These are phyloP conservation scores for Austroboletus niveus DNA, from an alignment of 1,284 basidiomycete genomes.

Conservation along the genomic window DNA sequence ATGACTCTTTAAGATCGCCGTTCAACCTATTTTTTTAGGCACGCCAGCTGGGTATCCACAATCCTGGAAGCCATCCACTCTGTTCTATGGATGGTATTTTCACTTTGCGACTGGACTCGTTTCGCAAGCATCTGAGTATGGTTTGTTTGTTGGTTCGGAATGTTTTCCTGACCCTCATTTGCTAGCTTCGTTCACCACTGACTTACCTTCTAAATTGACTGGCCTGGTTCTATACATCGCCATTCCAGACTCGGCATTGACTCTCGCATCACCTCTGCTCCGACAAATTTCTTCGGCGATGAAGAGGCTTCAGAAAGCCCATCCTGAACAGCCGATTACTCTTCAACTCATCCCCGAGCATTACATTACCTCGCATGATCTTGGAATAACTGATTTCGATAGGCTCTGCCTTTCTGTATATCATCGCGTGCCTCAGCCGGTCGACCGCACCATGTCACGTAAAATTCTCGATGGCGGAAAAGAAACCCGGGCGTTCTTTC, in stretches of 20 bases:
- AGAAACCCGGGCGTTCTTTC: conserved; percentile 48
- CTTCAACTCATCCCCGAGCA: conserved; percentile 73
- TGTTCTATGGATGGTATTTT: conserved; percentile 56
- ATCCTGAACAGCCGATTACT: conserved; percentile 44
- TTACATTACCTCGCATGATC: conserved; percentile 39
- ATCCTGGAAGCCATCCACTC: conserved; percentile 44
- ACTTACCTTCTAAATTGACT: conserved; percentile 37
- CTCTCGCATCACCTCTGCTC: conserved; percentile 55
- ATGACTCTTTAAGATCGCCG: conserved; percentile 1
- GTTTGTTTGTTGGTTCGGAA: background rate
- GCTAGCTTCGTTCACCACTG: conserved; percentile 51
- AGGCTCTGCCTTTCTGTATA: conserved; percentile 61
- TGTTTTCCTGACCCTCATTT: conserved; percentile 4
- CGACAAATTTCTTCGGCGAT: conserved; percentile 64
- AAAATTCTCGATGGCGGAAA: conserved; percentile 43
- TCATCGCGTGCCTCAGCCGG: conserved; percentile 61
- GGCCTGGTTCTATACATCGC: conserved; percentile 68
- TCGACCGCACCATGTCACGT: conserved; percentile 59
- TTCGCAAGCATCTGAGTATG: conserved; percentile 64
- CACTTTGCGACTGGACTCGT: conserved; percentile 58
- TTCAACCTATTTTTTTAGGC: conserved; percentile 40
- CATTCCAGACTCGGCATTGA: conserved; percentile 55
- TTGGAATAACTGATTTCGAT: conserved; percentile 26
- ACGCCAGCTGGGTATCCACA: conserved; percentile 58
- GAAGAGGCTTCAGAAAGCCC: conserved; percentile 50